Conservation (phyloP, 139 green algal genomes). For the Mesotaenium endlicherianum region DNA sequence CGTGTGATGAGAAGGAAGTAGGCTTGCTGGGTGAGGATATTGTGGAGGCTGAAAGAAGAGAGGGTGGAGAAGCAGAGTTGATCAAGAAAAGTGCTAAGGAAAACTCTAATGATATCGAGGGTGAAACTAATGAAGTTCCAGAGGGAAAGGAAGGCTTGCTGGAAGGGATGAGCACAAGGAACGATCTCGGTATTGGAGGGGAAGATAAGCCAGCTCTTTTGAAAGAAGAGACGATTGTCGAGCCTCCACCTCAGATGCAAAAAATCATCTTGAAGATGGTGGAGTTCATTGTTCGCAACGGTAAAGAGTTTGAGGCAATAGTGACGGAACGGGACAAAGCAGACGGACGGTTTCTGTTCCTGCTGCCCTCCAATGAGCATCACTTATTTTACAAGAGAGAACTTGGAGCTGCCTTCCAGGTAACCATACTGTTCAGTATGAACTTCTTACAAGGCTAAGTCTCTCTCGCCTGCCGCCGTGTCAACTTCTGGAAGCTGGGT, state of each 20-base stretch:
- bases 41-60: not conserved
- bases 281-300: constrained; percentile 38
- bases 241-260: not conserved
- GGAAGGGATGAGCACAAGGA: no score
- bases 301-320: constrained; percentile 42
- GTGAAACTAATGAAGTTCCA: no score
- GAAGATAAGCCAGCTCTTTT: no score
- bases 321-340: constrained; percentile 12
- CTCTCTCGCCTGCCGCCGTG: no score
- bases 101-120: constrained; percentile 15
- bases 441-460: no score
- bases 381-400: not conserved
- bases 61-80: not conserved
- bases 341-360: constrained; percentile 32
- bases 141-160: no score
- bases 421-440: no score
- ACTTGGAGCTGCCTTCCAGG: not conserved
- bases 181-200: constrained; percentile 8
- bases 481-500: no score
- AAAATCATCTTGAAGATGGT: constrained; percentile 39
- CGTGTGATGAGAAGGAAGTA: not conserved
- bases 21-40: no score
- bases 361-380: constrained; percentile 11
- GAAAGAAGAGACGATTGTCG: no score
- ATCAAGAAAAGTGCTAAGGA: constrained; percentile 1